Percentiles rank a stretch among this genome's conserved stretches.
Evolutionary conservation across 106 monocot species (phyloP).

Genomic region (Vanilla planifolia): DNA sequence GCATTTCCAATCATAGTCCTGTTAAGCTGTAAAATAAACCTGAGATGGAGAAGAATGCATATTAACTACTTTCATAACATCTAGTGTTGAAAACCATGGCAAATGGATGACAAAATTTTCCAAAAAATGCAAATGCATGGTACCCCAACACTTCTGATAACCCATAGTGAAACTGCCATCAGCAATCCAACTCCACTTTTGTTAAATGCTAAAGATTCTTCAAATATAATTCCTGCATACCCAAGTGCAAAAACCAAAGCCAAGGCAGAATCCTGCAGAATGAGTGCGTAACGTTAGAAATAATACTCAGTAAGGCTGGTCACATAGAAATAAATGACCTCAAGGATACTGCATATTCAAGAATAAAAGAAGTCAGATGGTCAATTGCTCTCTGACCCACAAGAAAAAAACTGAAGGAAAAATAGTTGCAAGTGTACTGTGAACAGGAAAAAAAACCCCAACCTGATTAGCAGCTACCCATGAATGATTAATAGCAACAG

Average conservation of each 20-base stretch:
- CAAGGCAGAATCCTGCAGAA: constrained; percentile 90
- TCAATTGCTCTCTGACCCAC: background rate
- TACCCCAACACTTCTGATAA: constrained; percentile 94
- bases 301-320: background rate
- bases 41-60: no score
- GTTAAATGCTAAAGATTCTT: constrained; percentile 97
- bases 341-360: background rate
- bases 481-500: constrained; percentile 91
- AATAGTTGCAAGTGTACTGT: background rate
- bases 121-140: background rate
- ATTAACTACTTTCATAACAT: no score
- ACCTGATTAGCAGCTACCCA: constrained; percentile 99
- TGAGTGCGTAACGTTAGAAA: background rate
- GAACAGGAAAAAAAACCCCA: background rate
- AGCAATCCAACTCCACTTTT: constrained; percentile 96
- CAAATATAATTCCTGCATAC: constrained; percentile 94
- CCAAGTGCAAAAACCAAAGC: constrained; percentile 77
- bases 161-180: constrained; percentile 97
- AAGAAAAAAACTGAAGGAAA: background rate
- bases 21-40: no score
- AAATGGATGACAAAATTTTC: background rate
- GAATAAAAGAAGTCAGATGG: no score
- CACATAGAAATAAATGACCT: background rate
- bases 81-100: no score
- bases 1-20: no score